phyloP scores from a whole-genome alignment of 352 stramenopile species.

The Globisporangium uncinulatum region DNA sequence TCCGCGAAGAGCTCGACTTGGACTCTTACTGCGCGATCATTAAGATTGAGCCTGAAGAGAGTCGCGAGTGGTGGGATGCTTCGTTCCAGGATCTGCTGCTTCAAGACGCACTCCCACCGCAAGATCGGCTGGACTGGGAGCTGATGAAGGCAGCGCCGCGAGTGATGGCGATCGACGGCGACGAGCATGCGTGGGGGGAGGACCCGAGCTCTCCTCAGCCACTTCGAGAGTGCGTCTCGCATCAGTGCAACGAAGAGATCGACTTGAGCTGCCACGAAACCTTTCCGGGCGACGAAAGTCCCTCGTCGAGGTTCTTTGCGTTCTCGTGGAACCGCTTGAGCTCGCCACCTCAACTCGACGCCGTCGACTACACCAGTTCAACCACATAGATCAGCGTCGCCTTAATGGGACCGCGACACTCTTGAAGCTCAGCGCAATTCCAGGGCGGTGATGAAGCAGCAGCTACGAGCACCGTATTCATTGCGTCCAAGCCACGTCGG shows the following conservation, averaged over 20 bases:
- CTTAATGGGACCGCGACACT: not conserved
- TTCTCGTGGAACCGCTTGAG: conserved; percentile 4
- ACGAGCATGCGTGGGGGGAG: conserved; percentile 5
- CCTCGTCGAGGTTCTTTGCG: conserved; percentile 8
- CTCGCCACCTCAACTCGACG: not conserved
- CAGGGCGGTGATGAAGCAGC: not conserved
- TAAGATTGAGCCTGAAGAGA: conserved; percentile 9
- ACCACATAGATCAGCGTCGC: not conserved
- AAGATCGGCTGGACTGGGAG: conserved; percentile 45
- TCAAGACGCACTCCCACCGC: conserved; percentile 25
- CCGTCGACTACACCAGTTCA: not conserved
- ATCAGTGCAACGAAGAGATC: conserved; percentile 1
- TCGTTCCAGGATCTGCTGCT: conserved; percentile 37
- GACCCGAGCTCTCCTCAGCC: not conserved
- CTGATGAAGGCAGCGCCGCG: conserved; percentile 14
- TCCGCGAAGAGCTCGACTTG: conserved; percentile 8
- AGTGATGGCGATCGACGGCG: not conserved
- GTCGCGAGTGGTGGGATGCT: conserved; percentile 33
- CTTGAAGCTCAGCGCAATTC: too few species aligned
- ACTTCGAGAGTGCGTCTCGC: not conserved
- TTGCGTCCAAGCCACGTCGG: conserved; percentile 4
- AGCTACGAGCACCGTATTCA: not conserved
- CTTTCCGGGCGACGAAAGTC: conserved; percentile 10
- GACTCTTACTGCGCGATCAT: conserved; percentile 7
- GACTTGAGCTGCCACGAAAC: conserved; percentile 28